Percentiles rank a stretch among this genome's conserved stretches.
Evolutionary conservation across 805 yeast genomes (phyloP).

Genomic region (Wickerhamiella brachini): DNA sequence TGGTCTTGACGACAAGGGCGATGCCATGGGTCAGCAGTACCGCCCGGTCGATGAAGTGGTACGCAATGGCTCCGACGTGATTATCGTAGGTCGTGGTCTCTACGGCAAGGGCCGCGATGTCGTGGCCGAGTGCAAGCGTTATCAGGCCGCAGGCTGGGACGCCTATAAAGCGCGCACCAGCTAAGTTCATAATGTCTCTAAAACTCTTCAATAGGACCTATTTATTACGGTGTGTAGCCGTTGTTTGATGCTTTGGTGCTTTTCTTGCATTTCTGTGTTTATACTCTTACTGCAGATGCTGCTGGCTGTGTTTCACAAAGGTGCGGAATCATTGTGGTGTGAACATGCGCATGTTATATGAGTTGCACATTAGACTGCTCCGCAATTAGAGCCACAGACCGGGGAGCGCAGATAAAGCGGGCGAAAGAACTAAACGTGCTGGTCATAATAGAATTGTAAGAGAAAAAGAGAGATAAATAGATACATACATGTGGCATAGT

Average conservation of each 20-base stretch:
- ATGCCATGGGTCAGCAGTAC: constrained; percentile 90
- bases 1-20: constrained; percentile 94
- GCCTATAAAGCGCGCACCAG: constrained; percentile 38
- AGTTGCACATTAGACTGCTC: too few relatives aligned
- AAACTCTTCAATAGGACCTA: background rate
- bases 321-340: too few relatives aligned
- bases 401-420: too few relatives aligned
- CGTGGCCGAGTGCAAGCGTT: constrained; percentile 70
- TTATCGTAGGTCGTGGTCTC: constrained; percentile 96
- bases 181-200: background rate
- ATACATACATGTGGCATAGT: too few relatives aligned
- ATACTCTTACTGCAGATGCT: too few relatives aligned
- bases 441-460: background rate
- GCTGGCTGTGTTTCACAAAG: too few relatives aligned
- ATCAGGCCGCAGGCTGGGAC: constrained; percentile 88
- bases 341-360: too few relatives aligned
- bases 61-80: constrained; percentile 77
- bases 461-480: background rate
- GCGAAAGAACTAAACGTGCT: too few relatives aligned
- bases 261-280: too few relatives aligned
- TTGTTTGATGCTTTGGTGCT: too few relatives aligned
- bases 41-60: constrained; percentile 82
- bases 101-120: constrained; percentile 94
- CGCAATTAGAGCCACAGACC: too few relatives aligned
- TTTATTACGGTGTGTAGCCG: too few relatives aligned